These are phyloP conservation scores for Berberis thunbergii DNA, from an alignment of 164 flowering plant species.

Conservation along the genomic window DNA sequence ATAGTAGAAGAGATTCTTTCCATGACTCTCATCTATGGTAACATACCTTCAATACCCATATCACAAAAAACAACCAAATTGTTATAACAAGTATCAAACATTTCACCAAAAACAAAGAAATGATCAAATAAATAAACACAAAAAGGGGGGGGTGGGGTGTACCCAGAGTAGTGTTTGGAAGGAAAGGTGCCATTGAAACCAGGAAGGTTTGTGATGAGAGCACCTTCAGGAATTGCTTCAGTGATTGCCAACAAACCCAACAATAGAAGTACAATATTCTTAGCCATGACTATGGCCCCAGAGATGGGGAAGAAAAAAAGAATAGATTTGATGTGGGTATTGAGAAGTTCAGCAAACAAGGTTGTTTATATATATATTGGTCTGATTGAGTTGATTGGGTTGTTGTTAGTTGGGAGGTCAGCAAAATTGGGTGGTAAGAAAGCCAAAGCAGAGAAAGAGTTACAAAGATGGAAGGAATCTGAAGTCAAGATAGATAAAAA, in stretches of 20 bases:
- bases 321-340: no score
- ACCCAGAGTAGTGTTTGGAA: constrained; percentile 91
- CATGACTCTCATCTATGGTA: constrained; percentile 47
- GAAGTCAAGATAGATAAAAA: no score
- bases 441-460: no score
- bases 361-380: no score
- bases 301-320: no score
- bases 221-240: constrained; percentile 47
- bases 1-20: constrained; percentile 70
- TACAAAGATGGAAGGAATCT: no score
- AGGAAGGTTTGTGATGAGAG: constrained; percentile 55
- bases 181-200: constrained; percentile 76
- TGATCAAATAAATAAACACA: no score
- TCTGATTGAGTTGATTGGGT: no score
- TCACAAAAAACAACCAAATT: constrained; percentile 4
- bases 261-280: neutral
- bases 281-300: no score
- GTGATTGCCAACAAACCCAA: constrained; percentile 2
- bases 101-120: neutral
- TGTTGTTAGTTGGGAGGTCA: no score
- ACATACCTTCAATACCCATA: constrained; percentile 54
- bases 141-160: constrained; percentile 1
- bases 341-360: no score
- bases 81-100: neutral
- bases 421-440: no score